phyloP scores from a whole-genome alignment of 352 stramenopile species.

The Globisporangium nunn region DNA sequence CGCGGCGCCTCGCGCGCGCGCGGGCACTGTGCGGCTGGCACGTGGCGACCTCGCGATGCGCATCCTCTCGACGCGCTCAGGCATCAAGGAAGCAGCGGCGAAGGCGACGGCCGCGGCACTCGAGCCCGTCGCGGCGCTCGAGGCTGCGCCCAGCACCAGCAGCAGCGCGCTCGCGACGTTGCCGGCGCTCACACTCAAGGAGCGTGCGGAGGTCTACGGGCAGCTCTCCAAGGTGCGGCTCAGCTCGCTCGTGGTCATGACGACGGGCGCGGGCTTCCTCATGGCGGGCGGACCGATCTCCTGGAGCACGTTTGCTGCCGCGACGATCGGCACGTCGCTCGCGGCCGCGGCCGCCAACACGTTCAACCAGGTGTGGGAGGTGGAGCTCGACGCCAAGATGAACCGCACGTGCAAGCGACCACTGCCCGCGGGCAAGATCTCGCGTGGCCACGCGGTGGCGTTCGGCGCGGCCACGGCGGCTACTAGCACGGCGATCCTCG shows the following conservation, averaged over 20 bases:
- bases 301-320: conserved; percentile 80
- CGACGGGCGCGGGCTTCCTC: conserved; percentile 93
- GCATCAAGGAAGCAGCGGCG: conserved; percentile 29
- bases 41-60: conserved; percentile 20
- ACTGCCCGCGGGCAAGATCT: conserved; percentile 86
- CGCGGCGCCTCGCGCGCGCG: conserved; percentile 1
- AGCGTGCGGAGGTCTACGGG: conserved; percentile 71
- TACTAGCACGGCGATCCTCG: conserved; percentile 86
- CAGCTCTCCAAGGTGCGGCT: conserved; percentile 93
- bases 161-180: not conserved
- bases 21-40: not conserved
- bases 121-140: conserved; percentile 9
- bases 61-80: conserved; percentile 55
- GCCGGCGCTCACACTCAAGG: conserved; percentile 41
- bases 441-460: conserved; percentile 63
- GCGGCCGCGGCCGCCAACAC: conserved; percentile 92
- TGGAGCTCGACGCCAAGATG: conserved; percentile 94
- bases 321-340: conserved; percentile 92
- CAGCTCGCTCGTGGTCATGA: conserved; percentile 95
- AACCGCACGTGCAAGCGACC: conserved; percentile 94
- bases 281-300: conserved; percentile 93
- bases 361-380: conserved; percentile 98
- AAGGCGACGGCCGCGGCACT: conserved; percentile 24
- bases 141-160: not conserved
- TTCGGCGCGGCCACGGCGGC: conserved; percentile 85